These are phyloP conservation scores for Sonneratia alba DNA, from an alignment of 345 rosid genomes.

Conservation along the genomic window DNA sequence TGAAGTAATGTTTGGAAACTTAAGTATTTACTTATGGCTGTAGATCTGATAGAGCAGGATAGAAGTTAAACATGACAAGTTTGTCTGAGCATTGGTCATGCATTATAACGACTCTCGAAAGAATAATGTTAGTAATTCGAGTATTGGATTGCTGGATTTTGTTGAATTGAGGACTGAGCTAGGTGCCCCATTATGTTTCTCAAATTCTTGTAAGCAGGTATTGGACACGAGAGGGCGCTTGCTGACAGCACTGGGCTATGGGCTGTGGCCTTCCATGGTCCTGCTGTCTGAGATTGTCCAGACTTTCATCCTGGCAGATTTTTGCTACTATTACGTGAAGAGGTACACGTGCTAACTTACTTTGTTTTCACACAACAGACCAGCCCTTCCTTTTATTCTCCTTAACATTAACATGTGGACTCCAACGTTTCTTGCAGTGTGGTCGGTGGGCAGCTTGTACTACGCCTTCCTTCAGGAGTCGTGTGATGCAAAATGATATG, in stretches of 20 bases:
- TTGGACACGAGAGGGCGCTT: slow-evolving; percentile 1
- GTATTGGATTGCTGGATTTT: not conserved
- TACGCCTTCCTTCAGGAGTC: slow-evolving; percentile 4
- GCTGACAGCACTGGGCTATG: slow-evolving; percentile 3
- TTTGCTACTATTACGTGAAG: slow-evolving; percentile 4
- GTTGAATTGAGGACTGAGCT: too few species aligned
- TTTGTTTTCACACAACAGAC: not conserved
- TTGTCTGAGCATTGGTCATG: too few species aligned
- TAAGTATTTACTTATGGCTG: too few species aligned
- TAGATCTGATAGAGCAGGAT: too few species aligned
- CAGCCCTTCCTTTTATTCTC: not conserved
- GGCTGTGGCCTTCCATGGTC: slow-evolving; percentile 6
- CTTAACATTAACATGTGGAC: not conserved
- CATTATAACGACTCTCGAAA: not conserved
- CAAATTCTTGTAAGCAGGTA: not conserved
- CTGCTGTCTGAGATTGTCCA: not conserved
- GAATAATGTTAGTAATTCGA: not conserved
- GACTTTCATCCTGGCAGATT: slow-evolving; percentile 5
- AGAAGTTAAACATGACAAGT: too few species aligned
- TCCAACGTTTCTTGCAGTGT: not conserved
- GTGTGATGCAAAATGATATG: not conserved
- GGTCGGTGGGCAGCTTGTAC: not conserved
- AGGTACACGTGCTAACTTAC: not conserved
- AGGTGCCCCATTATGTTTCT: too few species aligned
- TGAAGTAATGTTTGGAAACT: too few species aligned